A percentile compares a stretch with the other conserved stretches of the same genome.
These are phyloP conservation scores for Aspergillus calidoustus DNA, from an alignment of 2,329 filamentous ascomycete genomes.

Conservation along the genomic window DNA sequence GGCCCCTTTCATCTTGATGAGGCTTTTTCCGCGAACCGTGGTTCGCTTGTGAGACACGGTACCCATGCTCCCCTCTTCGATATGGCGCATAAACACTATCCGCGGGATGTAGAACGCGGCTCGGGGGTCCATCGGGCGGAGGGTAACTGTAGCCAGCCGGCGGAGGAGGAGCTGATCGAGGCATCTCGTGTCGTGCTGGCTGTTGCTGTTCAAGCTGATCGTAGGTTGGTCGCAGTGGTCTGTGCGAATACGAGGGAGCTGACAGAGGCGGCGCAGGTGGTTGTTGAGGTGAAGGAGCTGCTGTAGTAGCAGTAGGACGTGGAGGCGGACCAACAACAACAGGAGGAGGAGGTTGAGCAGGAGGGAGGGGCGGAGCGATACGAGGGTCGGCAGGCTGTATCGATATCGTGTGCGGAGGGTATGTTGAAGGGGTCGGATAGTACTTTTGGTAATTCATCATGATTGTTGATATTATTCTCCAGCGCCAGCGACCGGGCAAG, in stretches of 20 bases:
- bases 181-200: slow-evolving; percentile 14
- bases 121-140: slow-evolving; percentile 11
- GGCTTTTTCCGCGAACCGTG: slow-evolving; percentile 28
- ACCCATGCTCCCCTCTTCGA: slow-evolving; percentile 28
- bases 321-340: slow-evolving; percentile 23
- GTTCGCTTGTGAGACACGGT: slow-evolving; percentile 28
- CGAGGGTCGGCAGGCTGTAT: slow-evolving; percentile 37
- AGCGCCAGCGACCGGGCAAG: slow-evolving; percentile 24
- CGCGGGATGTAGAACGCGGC: slow-evolving; percentile 19
- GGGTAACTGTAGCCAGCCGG: slow-evolving; percentile 20
- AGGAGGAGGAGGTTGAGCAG: slow-evolving; percentile 25
- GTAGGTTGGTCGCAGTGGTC: slow-evolving; percentile 15
- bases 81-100: slow-evolving; percentile 28
- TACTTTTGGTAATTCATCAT: slow-evolving; percentile 35
- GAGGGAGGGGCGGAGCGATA: slow-evolving; percentile 25
- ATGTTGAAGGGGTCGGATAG: slow-evolving; percentile 24
- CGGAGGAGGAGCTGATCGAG: slow-evolving; percentile 17
- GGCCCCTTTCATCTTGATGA: slow-evolving; percentile 21
- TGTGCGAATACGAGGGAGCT: slow-evolving; percentile 12
- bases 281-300: slow-evolving; percentile 27
- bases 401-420: slow-evolving; percentile 39
- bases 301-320: slow-evolving; percentile 20
- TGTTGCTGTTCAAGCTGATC: slow-evolving; percentile 18
- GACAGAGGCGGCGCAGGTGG: slow-evolving; percentile 3
- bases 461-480: slow-evolving; percentile 10